phyloP scores from a whole-genome alignment of 257 asterid species.

The Lithospermum erythrorhizon region DNA sequence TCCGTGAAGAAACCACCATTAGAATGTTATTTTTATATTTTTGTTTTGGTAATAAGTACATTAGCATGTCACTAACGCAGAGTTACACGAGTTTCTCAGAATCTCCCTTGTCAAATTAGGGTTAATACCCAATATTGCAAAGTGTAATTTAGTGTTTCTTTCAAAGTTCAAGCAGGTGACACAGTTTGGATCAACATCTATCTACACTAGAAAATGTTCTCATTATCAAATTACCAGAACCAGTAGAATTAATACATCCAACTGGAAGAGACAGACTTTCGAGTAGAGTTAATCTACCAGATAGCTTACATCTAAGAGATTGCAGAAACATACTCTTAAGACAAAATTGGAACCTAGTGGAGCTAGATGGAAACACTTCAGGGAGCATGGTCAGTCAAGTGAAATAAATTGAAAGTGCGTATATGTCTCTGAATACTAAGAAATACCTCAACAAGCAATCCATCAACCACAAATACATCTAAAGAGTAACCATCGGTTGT shows the following conservation, averaged over 20 bases:
- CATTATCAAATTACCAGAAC: background rate
- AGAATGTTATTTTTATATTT: background rate
- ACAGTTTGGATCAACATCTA: background rate
- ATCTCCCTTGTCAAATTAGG: too few species aligned
- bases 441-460: constrained; percentile 89
- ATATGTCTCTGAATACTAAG: constrained; percentile 2
- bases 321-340: too few species aligned
- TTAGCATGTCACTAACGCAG: too few species aligned
- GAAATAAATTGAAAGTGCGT: background rate
- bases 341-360: background rate
- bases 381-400: background rate
- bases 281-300: background rate
- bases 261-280: background rate
- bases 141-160: too few species aligned
- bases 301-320: too few species aligned
- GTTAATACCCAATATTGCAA: too few species aligned
- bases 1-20: constrained; percentile 6
- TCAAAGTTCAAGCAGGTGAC: background rate
- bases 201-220: background rate
- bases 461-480: constrained; percentile 91
- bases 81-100: background rate
- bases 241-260: background rate
- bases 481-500: constrained; percentile 85
- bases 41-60: background rate
- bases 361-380: background rate